Evolutionary conservation across 306 rosid genomes (phyloP).

Genomic region (Delonix regia): DNA sequence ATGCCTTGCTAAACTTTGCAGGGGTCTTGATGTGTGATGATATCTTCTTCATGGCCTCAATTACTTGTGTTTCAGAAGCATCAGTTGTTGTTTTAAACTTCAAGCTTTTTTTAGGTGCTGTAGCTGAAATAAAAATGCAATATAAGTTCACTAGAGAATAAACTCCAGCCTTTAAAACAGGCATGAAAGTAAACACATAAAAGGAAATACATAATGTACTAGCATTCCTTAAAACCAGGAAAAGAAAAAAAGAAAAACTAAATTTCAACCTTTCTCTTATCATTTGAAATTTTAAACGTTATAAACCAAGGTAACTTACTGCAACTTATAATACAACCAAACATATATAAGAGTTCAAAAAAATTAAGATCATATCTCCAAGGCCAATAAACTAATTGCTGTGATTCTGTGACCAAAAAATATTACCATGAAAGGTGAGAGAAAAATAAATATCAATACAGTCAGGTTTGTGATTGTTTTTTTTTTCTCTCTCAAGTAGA

Average conservation of each 20-base stretch:
- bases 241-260: neutral
- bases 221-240: conserved; percentile 18
- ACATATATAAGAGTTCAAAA: neutral
- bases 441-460: neutral
- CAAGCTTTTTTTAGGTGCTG: conserved; percentile 71
- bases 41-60: conserved; percentile 93
- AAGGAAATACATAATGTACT: conserved; percentile 3
- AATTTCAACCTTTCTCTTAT: neutral
- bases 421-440: neutral
- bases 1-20: conserved; percentile 78
- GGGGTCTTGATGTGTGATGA: conserved; percentile 87
- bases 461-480: neutral
- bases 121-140: conserved; percentile 44
- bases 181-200: neutral
- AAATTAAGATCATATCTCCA: neutral
- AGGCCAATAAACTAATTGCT: neutral
- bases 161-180: conserved; percentile 12
- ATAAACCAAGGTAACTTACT: neutral
- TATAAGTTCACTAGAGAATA: conserved; percentile 24
- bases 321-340: too few species aligned
- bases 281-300: neutral
- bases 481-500: neutral
- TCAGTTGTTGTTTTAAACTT: conserved; percentile 85
- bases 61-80: conserved; percentile 84
- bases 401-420: neutral